Base-by-base conservation (phyloP, 192 early-diverging fungal genomes). In the Helicostylum pulchrum region DNA sequence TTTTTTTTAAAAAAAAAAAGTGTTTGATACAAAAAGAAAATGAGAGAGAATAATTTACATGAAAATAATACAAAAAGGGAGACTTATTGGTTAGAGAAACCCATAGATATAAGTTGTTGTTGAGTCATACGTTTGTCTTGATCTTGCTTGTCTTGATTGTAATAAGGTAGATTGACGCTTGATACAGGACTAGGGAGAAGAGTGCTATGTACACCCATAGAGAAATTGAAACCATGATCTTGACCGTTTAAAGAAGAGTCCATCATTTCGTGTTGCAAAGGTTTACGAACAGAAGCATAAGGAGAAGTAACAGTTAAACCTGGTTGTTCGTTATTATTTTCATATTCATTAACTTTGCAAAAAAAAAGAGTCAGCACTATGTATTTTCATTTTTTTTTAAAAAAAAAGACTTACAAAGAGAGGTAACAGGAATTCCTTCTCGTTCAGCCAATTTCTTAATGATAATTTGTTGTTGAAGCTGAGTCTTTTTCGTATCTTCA, bases 401-500 rank as follows among this genome's bases (percentile, higher is more conserved):
- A 20, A 23, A 30, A 23, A 21, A n/a, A 30, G 10, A 44, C 56
- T 59, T 43, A 59, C 56, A 45, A 20, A 39, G 9, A 44, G 56
- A 23, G 9, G 20, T 9, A 12, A 20, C 10, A 19, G 17, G 56
- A 20, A 12, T 15, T 2, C 32, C 65, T 47, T 67, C 44, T 7
- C 21, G n/a, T n/a, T 57, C 55, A 14, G 56, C 15, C 3, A 67
- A 14, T 67, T 34, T 45, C 7, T 10, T 34, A 14, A 67, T 44
- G 3, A 50, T 46, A n/a, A 59, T 44, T n/a, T 67, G 45, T 17
- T 68, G 66, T 32, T 60, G 58, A 3, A 42, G n/a, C 39, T 68
- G 66, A 32, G 53, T 20, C 14, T 53, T 54, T 14, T 51, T 60
- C 43, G 46, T 44, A 17, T 61, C 59, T 15, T 68, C 55, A 48